These are phyloP conservation scores for Starmera quercuum DNA, from an alignment of 805 yeast species.

Conservation along the genomic window DNA sequence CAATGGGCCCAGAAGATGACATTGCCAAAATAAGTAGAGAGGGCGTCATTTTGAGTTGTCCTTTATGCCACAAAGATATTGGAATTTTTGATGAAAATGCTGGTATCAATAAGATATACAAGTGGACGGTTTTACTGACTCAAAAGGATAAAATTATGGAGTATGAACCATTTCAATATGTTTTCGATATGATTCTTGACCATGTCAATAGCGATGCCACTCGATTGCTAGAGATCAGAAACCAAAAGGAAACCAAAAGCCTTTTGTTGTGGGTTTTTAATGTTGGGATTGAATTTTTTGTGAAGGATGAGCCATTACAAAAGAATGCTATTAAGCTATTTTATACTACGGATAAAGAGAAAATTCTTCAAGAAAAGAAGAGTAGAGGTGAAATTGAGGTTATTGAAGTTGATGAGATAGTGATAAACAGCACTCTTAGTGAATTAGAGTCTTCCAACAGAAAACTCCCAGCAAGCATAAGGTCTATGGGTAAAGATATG, in stretches of 20 bases:
- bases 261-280: conserved; percentile 45
- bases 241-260: conserved; percentile 7
- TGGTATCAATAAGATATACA: conserved; percentile 33
- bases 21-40: conserved; percentile 5
- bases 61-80: conserved; percentile 26
- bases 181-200: conserved; percentile 33
- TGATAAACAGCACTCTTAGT: conserved; percentile 11
- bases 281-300: conserved; percentile 25
- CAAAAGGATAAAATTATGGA: conserved; percentile 12
- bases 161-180: conserved; percentile 30
- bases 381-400: conserved; percentile 34
- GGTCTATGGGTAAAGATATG: not conserved
- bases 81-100: conserved; percentile 33
- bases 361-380: conserved; percentile 20
- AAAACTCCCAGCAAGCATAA: not conserved
- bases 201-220: conserved; percentile 35
- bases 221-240: conserved; percentile 24
- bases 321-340: conserved; percentile 35
- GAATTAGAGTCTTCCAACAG: not conserved
- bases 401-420: conserved; percentile 24
- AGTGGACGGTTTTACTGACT: conserved; percentile 45
- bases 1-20: conserved; percentile 6
- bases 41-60: conserved; percentile 24
- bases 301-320: conserved; percentile 7
- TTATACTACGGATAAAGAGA: conserved; percentile 26